A percentile compares a stretch with the other conserved stretches of the same genome.
Evolutionary conservation across 257 asterid genomes (phyloP).

Genomic region (Solanum rostratum): DNA sequence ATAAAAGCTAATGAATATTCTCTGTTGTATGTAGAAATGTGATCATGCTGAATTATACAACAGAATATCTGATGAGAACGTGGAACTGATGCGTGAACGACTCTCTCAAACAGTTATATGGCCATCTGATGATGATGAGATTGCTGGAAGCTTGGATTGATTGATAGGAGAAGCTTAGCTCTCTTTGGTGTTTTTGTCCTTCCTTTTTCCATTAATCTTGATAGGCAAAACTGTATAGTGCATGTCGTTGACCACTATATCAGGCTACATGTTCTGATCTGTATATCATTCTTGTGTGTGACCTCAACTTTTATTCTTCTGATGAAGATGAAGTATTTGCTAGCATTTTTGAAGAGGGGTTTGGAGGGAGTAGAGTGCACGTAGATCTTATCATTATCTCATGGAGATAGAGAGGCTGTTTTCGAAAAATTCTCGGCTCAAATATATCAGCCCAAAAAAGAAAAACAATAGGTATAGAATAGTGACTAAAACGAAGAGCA

Average conservation of each 20-base stretch:
- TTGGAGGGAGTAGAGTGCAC: too few species aligned
- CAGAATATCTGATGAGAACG: conserved; percentile 44
- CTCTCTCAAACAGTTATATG: conserved; percentile 46
- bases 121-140: conserved; percentile 41
- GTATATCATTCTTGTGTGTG: neutral
- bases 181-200: neutral
- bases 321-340: neutral
- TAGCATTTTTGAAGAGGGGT: too few species aligned
- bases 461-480: too few species aligned
- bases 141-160: conserved; percentile 17
- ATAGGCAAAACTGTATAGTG: neutral
- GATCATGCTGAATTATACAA: conserved; percentile 47
- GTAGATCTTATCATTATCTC: too few species aligned
- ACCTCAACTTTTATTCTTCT: neutral
- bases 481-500: too few species aligned
- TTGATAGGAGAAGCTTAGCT: neutral
- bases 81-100: conserved; percentile 60
- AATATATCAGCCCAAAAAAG: too few species aligned
- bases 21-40: conserved; percentile 31
- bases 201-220: neutral
- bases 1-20: neutral
- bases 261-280: neutral
- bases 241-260: neutral
- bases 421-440: too few species aligned
- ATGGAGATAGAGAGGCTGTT: too few species aligned